A percentile compares a stretch with the other conserved stretches of the same genome.
Evolutionary conservation across 441 rosid species (phyloP).

Genomic region (Lepidium campestre): DNA sequence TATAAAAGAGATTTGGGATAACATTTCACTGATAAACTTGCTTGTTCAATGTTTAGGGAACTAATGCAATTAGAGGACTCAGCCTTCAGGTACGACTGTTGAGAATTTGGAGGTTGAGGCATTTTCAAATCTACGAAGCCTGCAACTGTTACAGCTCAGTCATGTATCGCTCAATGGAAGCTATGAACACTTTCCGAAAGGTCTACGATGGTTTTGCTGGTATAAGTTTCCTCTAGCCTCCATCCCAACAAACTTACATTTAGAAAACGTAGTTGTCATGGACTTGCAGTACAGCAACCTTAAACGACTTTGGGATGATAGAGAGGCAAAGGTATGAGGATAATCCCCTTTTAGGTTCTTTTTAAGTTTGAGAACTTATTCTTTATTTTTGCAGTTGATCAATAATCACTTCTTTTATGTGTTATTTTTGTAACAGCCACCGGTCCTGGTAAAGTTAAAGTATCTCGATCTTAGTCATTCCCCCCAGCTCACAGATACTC

Average conservation of each 20-base stretch:
- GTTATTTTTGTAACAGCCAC: neutral
- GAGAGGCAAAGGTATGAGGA: neutral
- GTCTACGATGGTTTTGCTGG: neutral
- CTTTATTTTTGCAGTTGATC: neutral
- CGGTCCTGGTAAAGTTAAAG: neutral
- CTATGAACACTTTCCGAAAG: neutral
- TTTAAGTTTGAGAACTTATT: neutral
- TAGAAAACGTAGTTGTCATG: neutral
- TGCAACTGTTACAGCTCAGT: neutral
- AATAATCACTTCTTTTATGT: neutral
- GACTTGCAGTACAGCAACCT: neutral
- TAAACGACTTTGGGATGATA: neutral
- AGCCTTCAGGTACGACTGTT: neutral
- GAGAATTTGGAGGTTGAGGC: neutral
- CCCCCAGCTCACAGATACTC: neutral
- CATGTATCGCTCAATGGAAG: neutral
- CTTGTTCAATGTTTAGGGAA: slow-evolving; percentile 27
- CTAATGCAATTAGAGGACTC: slow-evolving; percentile 23
- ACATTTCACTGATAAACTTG: neutral
- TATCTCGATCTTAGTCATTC: slow-evolving; percentile 9
- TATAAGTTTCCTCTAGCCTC: neutral
- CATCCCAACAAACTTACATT: neutral
- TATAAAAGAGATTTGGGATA: neutral
- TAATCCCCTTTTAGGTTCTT: neutral
- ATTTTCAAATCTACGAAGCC: neutral